Percentiles rank a stretch among this genome's conserved stretches.
These are phyloP conservation scores for Cladophialophora immunda DNA, from an alignment of 2,329 filamentous ascomycete genomes.

Conservation along the genomic window DNA sequence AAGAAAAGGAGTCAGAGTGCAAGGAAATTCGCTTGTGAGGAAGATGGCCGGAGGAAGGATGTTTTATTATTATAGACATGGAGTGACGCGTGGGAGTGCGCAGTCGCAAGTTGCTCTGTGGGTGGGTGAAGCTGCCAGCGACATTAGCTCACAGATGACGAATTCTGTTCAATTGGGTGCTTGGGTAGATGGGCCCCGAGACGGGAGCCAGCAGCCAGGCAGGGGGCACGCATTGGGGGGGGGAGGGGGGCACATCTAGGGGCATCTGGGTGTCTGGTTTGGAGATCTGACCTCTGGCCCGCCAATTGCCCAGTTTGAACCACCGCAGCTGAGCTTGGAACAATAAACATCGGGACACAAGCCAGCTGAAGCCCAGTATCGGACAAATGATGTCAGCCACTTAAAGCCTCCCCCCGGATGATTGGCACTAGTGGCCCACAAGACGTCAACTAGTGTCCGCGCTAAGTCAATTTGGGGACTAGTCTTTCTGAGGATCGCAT, in stretches of 20 bases:
- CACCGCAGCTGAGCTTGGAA: neutral
- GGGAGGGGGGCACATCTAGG: no score
- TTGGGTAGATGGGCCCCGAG: neutral
- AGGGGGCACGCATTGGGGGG: neutral
- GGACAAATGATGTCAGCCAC: constrained; percentile 1
- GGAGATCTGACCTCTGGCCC: no score
- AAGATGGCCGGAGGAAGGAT: neutral
- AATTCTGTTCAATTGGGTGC: neutral
- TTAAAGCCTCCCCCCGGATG: neutral
- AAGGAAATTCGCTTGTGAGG: neutral
- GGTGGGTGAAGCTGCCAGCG: neutral
- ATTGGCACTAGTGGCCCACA: neutral
- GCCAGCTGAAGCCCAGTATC: neutral
- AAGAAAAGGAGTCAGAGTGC: neutral
- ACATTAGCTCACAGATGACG: constrained; percentile 20
- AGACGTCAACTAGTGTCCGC: neutral
- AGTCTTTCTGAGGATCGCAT: neutral
- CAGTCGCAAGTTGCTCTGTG: neutral
- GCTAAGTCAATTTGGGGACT: neutral
- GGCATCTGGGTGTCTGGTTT: no score
- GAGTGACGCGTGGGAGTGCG: neutral
- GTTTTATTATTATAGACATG: neutral
- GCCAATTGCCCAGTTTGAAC: neutral
- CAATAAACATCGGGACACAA: constrained; percentile 2
- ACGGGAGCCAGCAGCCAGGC: neutral